These are phyloP conservation scores for Xerocomellus chrysenteron DNA, from an alignment of 768 basidiomycete genomes.

Conservation along the genomic window DNA sequence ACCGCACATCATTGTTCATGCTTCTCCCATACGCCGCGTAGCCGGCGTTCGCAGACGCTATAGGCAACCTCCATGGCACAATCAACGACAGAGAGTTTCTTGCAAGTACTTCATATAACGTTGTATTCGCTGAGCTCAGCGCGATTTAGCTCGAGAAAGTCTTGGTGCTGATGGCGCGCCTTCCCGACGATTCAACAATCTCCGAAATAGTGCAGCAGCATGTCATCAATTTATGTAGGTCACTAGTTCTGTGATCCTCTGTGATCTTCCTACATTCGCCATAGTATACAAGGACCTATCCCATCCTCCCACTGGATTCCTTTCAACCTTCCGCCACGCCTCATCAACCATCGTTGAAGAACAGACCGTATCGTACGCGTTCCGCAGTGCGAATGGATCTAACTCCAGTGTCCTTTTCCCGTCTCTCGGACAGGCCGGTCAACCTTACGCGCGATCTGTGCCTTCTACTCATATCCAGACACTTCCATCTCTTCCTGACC, in stretches of 20 bases:
- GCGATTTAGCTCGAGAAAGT: slow-evolving; percentile 59
- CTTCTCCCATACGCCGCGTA: slow-evolving; percentile 17
- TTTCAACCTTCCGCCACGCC: slow-evolving; percentile 27
- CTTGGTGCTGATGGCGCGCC: slow-evolving; percentile 57
- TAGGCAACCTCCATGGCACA: slow-evolving; percentile 41
- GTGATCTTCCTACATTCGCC: not conserved
- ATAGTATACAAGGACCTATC: slow-evolving; percentile 79
- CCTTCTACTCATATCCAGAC: slow-evolving; percentile 46
- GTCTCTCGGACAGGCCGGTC: slow-evolving; percentile 54
- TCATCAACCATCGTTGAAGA: not conserved
- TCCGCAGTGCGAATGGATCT: slow-evolving; percentile 59
- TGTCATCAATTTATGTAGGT: slow-evolving; percentile 58
- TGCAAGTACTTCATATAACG: slow-evolving; percentile 35
- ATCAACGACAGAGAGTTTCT: slow-evolving; percentile 62
- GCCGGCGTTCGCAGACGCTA: slow-evolving; percentile 51
- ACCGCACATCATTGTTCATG: not conserved
- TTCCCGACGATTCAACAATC: slow-evolving; percentile 32
- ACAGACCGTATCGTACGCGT: slow-evolving; percentile 44
- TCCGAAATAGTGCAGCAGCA: slow-evolving; percentile 44
- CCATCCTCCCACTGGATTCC: slow-evolving; percentile 63
- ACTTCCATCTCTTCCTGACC: slow-evolving; percentile 54
- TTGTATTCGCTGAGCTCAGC: slow-evolving; percentile 1
- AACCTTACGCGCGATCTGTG: slow-evolving; percentile 69
- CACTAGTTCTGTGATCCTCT: not conserved
- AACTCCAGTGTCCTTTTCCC: slow-evolving; percentile 58